These are phyloP conservation scores for Berkeleyomyces rouxiae DNA, from an alignment of 2,329 filamentous ascomycete species.

Conservation along the genomic window DNA sequence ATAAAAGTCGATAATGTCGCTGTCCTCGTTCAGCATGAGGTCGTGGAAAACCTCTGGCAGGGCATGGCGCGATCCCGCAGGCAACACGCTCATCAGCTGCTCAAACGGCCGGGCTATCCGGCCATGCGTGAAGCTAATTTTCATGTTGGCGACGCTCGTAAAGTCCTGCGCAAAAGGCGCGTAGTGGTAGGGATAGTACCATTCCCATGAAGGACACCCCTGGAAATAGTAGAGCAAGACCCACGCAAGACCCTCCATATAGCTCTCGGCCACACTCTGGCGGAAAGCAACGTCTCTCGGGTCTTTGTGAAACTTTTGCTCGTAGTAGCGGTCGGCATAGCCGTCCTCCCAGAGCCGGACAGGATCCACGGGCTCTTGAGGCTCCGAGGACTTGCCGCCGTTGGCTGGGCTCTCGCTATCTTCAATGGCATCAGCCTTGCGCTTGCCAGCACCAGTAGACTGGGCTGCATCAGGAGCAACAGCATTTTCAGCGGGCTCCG, in stretches of 20 bases:
- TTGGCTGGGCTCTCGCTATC: slow-evolving; percentile 27
- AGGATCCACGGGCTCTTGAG: slow-evolving; percentile 55
- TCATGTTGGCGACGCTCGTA: slow-evolving; percentile 61
- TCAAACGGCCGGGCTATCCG: slow-evolving; percentile 82
- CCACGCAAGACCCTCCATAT: slow-evolving; percentile 90
- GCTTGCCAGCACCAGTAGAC: slow-evolving; percentile 36
- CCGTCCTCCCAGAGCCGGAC: slow-evolving; percentile 90
- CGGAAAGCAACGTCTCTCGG: slow-evolving; percentile 72
- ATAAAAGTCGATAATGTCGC: slow-evolving; percentile 93
- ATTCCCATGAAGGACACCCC: slow-evolving; percentile 95
- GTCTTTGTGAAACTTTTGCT: slow-evolving; percentile 83
- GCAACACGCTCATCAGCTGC: slow-evolving; percentile 94
- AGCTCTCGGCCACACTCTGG: slow-evolving; percentile 74
- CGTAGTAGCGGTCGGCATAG: slow-evolving; percentile 89
- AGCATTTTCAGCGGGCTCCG: background rate
- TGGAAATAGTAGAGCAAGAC: slow-evolving; percentile 96
- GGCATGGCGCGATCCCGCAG: slow-evolving; percentile 80
- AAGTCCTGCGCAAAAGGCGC: slow-evolving; percentile 96
- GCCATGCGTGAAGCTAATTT: slow-evolving; percentile 69
- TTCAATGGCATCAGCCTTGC: slow-evolving; percentile 58
- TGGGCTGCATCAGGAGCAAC: background rate
- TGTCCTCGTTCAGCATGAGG: slow-evolving; percentile 76
- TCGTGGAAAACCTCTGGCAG: slow-evolving; percentile 77
- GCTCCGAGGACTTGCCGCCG: slow-evolving; percentile 37
- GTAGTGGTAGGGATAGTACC: slow-evolving; percentile 98